Percentiles rank a stretch among this genome's conserved stretches.
phyloP scores from a whole-genome alignment of 2,329 filamentous ascomycete species.

The Fusarium stilboides region DNA sequence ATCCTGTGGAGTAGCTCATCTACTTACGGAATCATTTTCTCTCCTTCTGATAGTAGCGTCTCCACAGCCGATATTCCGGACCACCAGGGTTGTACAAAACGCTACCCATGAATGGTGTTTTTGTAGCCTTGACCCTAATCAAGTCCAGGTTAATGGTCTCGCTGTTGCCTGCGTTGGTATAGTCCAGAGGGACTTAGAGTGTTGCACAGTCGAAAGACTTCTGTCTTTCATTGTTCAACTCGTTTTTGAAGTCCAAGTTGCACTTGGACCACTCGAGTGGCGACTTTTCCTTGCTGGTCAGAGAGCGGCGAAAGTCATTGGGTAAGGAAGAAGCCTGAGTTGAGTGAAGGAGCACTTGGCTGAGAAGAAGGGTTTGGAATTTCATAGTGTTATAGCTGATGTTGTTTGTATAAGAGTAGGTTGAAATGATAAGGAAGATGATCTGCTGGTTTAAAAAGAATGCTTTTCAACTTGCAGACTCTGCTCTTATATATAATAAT shows the following conservation, averaged over 20 bases:
- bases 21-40: not conserved
- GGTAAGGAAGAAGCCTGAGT: constrained; percentile 10
- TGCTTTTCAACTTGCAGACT: too few relatives aligned
- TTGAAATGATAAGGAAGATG: too few relatives aligned
- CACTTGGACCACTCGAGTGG: constrained; percentile 22
- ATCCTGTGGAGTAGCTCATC: rapidly evolving
- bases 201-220: constrained; percentile 51
- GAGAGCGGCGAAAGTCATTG: not conserved
- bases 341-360: constrained; percentile 4
- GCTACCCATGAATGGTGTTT: constrained; percentile 53
- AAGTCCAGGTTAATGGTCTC: constrained; percentile 53
- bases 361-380: not conserved
- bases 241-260: constrained; percentile 13
- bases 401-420: too few relatives aligned
- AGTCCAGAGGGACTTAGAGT: constrained; percentile 59
- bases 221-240: not conserved
- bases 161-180: constrained; percentile 48
- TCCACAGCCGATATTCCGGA: constrained; percentile 46
- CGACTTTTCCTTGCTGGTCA: not conserved
- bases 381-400: constrained; percentile 1
- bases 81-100: constrained; percentile 60
- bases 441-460: too few relatives aligned
- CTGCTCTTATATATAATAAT: too few relatives aligned
- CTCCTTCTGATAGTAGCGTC: not conserved
- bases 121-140: constrained; percentile 51